Evolutionary conservation across 352 stramenopile genomes (phyloP).

Genomic region (Peronosclerospora sorghi): DNA sequence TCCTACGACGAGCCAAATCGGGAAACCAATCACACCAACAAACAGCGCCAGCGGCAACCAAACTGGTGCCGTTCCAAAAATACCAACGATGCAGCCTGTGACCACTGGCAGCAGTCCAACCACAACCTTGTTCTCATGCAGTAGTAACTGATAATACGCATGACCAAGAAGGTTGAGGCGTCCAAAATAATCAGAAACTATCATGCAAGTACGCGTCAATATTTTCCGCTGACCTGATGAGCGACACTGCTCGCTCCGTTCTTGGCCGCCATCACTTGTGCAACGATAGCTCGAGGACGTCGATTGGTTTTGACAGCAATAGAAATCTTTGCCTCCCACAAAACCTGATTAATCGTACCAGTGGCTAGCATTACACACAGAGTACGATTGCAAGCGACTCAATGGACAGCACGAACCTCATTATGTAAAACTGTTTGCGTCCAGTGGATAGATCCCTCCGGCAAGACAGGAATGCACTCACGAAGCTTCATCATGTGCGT

Average conservation of each 20-base stretch:
- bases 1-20: slow-evolving; percentile 43
- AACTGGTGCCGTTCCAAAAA: slow-evolving; percentile 36
- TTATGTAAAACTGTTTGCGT: slow-evolving; percentile 18
- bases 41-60: slow-evolving; percentile 50
- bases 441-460: slow-evolving; percentile 34
- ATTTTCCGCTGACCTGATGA: slow-evolving; percentile 24
- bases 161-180: neutral
- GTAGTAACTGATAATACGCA: slow-evolving; percentile 22
- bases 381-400: neutral
- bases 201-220: neutral
- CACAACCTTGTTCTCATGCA: slow-evolving; percentile 48
- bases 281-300: slow-evolving; percentile 32
- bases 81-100: slow-evolving; percentile 28
- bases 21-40: slow-evolving; percentile 43
- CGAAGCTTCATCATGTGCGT: slow-evolving; percentile 27
- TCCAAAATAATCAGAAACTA: neutral
- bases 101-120: slow-evolving; percentile 39
- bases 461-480: slow-evolving; percentile 40
- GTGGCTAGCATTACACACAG: too few species aligned
- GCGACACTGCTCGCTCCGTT: slow-evolving; percentile 24
- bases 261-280: slow-evolving; percentile 28
- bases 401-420: slow-evolving; percentile 13
- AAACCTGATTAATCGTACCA: slow-evolving; percentile 14
- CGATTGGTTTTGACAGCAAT: slow-evolving; percentile 33
- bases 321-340: slow-evolving; percentile 21